Conservation (phyloP, 305 asterid genomes). For the Rubia balearica region DNA sequence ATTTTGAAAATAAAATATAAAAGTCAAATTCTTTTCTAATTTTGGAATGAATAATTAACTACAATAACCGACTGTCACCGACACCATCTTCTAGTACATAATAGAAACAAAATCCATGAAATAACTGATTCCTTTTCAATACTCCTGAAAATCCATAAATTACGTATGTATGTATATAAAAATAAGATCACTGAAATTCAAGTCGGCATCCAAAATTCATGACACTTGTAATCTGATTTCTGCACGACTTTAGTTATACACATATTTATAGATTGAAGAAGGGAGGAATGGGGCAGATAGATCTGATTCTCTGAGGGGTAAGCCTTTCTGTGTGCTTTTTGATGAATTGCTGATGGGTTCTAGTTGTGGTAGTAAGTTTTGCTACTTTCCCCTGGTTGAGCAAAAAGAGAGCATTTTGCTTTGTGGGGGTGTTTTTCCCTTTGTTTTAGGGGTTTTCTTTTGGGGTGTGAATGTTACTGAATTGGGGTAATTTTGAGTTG, state of each 20-base stretch:
- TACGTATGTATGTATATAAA: neutral
- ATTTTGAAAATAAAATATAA: neutral
- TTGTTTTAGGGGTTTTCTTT: neutral
- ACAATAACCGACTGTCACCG: neutral
- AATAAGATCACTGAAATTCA: neutral
- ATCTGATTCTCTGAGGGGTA: conserved; percentile 9
- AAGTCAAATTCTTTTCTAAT: neutral
- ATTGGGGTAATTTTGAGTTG: neutral
- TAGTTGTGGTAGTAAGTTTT: neutral
- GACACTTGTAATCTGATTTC: neutral
- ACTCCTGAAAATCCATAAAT: neutral
- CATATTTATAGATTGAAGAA: neutral
- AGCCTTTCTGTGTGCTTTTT: neutral
- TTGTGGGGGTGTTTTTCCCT: neutral
- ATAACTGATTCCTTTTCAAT: neutral
- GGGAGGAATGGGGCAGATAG: conserved; percentile 8
- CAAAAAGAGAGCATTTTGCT: conserved; percentile 5
- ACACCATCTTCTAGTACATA: neutral
- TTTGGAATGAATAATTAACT: neutral
- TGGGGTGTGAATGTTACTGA: neutral
- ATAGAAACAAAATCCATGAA: neutral
- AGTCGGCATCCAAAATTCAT: neutral
- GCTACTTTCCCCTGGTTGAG: neutral
- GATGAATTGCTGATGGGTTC: neutral
- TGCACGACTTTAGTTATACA: neutral